Conservation (phyloP, 257 asterid genomes). For the Przewalskia tangutica region DNA sequence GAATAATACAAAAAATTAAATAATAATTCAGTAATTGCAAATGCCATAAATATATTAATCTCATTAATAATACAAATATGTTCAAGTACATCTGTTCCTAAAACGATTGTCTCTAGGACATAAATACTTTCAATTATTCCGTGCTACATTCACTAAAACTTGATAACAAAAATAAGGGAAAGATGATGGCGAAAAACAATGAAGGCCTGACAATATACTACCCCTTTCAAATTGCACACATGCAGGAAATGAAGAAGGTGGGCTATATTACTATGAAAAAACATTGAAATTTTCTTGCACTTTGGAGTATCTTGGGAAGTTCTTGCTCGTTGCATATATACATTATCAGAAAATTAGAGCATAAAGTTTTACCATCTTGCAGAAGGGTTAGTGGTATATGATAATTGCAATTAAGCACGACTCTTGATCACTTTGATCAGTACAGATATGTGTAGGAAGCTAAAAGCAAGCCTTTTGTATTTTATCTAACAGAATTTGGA, state of each 20-base stretch:
- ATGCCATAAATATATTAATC: no score
- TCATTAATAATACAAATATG: no score
- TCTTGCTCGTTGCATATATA: conserved; percentile 17
- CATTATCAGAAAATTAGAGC: conserved; percentile 12
- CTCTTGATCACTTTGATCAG: conserved; percentile 23
- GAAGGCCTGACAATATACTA: neutral
- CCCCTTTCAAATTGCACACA: neutral
- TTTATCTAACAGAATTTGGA: neutral
- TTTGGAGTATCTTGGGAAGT: neutral
- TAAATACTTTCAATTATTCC: no score
- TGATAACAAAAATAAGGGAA: neutral
- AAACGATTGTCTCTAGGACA: no score
- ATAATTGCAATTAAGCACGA: conserved; percentile 14
- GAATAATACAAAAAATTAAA: no score
- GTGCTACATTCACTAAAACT: neutral
- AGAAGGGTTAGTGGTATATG: conserved; percentile 1
- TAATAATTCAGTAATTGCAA: no score
- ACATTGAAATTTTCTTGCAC: conserved; percentile 4
- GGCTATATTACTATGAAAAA: neutral
- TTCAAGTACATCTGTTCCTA: no score
- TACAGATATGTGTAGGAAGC: neutral
- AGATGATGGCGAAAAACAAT: neutral
- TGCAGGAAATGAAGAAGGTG: conserved; percentile 1
- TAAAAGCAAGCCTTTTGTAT: neutral
- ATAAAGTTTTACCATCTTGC: conserved; percentile 29